Conservation (phyloP, 2,329 filamentous ascomycete genomes). For the Cyphellophora attinorum region DNA sequence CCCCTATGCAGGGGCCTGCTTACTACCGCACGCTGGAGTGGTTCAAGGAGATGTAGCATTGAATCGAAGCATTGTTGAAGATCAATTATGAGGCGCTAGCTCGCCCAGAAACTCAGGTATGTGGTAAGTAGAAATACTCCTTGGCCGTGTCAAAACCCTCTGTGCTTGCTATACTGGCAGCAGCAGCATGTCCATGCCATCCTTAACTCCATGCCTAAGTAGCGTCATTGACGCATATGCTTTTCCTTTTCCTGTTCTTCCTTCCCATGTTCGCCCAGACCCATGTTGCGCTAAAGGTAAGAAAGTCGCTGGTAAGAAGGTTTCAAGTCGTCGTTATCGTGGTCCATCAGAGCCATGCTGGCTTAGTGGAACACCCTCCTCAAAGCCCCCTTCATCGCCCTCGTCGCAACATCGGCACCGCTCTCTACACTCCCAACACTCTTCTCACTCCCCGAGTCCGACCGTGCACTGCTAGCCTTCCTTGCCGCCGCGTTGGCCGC, state of each 20-base stretch:
- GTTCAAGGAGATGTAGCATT: too few species aligned
- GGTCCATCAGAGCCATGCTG: too few species aligned
- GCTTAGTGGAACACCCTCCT: conserved; percentile 19
- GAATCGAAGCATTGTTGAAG: too few species aligned
- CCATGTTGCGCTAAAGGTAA: conserved; percentile 2
- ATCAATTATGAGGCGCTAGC: too few species aligned
- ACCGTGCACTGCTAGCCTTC: conserved; percentile 3
- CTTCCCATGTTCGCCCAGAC: neutral
- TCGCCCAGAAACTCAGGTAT: too few species aligned
- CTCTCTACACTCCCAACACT: conserved; percentile 12
- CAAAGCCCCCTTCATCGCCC: conserved; percentile 15
- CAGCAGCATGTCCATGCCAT: too few species aligned
- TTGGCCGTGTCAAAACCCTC: too few species aligned
- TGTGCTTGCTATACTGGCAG: too few species aligned
- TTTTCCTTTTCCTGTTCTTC: neutral
- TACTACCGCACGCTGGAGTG: too few species aligned
- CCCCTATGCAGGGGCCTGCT: too few species aligned
- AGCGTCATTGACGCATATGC: neutral
- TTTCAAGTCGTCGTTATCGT: conserved; percentile 4
- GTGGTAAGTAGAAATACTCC: too few species aligned
- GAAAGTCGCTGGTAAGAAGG: conserved; percentile 1
- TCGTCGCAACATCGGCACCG: conserved; percentile 17
- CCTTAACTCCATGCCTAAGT: neutral
- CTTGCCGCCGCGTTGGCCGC: neutral
- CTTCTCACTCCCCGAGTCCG: conserved; percentile 5